Percentiles rank a stretch among this genome's conserved stretches.
Evolutionary conservation across 2,329 filamentous ascomycete species (phyloP).

Genomic region (Paraphaeosphaeria minitans): DNA sequence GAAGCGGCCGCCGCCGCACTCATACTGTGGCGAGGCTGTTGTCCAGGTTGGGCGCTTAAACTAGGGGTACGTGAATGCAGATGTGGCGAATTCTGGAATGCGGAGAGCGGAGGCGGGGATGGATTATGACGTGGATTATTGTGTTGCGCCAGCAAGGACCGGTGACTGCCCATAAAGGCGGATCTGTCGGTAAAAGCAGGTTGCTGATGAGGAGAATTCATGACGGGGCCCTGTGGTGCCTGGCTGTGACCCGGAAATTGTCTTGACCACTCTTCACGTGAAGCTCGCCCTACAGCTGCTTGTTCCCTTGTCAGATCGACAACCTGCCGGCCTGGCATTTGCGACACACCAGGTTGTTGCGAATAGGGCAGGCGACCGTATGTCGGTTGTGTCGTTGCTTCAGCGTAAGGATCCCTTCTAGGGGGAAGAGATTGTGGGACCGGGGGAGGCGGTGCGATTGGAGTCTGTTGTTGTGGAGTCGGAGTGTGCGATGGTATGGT

Average conservation of each 20-base stretch:
- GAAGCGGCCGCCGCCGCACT: constrained; percentile 25
- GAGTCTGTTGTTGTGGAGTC: constrained; percentile 41
- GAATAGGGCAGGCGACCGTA: constrained; percentile 36
- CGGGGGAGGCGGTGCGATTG: constrained; percentile 39
- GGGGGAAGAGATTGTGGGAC: constrained; percentile 30
- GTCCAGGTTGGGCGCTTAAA: constrained; percentile 34
- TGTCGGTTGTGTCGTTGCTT: constrained; percentile 30
- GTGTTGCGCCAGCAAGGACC: constrained; percentile 41
- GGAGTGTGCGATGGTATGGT: constrained; percentile 40
- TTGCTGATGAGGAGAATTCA: constrained; percentile 38
- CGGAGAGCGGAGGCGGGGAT: constrained; percentile 38
- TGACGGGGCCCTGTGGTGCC: constrained; percentile 26
- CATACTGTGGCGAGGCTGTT: constrained; percentile 32
- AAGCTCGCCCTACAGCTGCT: constrained; percentile 21
- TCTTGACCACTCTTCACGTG: constrained; percentile 39
- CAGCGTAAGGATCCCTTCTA: constrained; percentile 35
- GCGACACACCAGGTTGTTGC: constrained; percentile 31
- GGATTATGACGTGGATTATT: constrained; percentile 40
- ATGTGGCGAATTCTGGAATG: constrained; percentile 41
- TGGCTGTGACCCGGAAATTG: constrained; percentile 38
- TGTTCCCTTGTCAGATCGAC: constrained; percentile 43
- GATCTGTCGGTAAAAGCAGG: constrained; percentile 29
- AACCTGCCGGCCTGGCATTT: constrained; percentile 30
- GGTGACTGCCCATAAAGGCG: constrained; percentile 32
- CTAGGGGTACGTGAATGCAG: constrained; percentile 43